Conservation (phyloP, 495 filamentous ascomycete species). For the Pseudotulostoma volvatum region DNA sequence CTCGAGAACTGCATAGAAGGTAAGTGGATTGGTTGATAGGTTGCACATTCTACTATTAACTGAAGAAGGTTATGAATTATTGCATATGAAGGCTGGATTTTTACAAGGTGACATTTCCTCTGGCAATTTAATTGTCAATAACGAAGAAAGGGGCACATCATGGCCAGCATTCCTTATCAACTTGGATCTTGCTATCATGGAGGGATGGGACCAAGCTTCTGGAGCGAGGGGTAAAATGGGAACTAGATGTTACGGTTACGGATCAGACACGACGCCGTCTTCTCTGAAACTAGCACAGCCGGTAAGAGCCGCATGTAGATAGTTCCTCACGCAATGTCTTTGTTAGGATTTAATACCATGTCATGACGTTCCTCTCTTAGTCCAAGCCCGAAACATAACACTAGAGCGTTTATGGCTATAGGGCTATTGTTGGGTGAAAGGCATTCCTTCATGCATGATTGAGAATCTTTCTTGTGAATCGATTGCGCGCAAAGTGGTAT, state of each 20-base stretch:
- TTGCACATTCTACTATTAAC: no score
- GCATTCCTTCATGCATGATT: conserved; percentile 16
- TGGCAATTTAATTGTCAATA: conserved; percentile 19
- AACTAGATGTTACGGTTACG: no score
- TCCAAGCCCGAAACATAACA: no score
- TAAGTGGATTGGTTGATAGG: conserved; percentile 4
- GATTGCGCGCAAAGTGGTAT: conserved; percentile 18
- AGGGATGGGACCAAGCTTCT: conserved; percentile 8
- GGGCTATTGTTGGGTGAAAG: conserved; percentile 10
- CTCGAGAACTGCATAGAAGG: conserved; percentile 9
- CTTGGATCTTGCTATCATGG: conserved; percentile 16
- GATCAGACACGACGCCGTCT: no score
- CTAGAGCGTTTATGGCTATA: conserved; percentile 21
- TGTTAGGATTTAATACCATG: no score
- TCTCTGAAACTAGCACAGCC: no score
- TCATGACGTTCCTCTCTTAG: no score
- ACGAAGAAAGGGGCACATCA: conserved; percentile 16
- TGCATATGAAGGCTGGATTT: conserved; percentile 9
- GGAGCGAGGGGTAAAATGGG: conserved; percentile 15
- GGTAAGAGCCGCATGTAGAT: no score
- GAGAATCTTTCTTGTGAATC: conserved; percentile 38
- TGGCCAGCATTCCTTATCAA: conserved; percentile 19
- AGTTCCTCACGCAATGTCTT: no score
- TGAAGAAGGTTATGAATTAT: conserved; percentile 7
- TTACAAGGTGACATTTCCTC: conserved; percentile 24